These are phyloP conservation scores for Starmera amethionina DNA, from an alignment of 805 yeast species.

Conservation along the genomic window DNA sequence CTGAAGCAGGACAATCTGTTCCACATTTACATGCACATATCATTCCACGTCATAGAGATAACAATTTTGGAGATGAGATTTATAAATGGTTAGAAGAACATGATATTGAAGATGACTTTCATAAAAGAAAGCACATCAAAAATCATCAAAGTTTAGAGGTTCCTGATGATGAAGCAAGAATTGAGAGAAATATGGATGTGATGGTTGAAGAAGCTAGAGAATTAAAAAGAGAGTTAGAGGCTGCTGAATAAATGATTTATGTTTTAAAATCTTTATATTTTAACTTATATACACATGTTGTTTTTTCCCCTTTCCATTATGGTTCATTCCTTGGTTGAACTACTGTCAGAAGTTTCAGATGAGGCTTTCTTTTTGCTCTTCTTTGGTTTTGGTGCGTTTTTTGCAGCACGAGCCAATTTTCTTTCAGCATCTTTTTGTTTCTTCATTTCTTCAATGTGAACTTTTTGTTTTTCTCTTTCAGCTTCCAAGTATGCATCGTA, in stretches of 20 bases:
- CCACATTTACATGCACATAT: slow-evolving; percentile 93
- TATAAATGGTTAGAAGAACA: slow-evolving; percentile 50
- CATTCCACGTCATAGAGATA: slow-evolving; percentile 63
- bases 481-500: slow-evolving; percentile 5
- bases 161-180: slow-evolving; percentile 41
- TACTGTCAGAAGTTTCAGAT: too few species aligned
- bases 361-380: too few species aligned
- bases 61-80: slow-evolving; percentile 63
- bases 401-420: too few species aligned
- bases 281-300: background rate
- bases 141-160: slow-evolving; percentile 16
- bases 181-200: slow-evolving; percentile 44
- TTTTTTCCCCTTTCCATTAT: background rate
- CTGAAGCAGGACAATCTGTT: slow-evolving; percentile 91
- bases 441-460: background rate
- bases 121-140: slow-evolving; percentile 20
- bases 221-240: slow-evolving; percentile 32
- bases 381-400: too few species aligned
- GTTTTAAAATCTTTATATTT: background rate
- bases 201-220: slow-evolving; percentile 67
- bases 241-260: slow-evolving; percentile 5
- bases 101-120: slow-evolving; percentile 28
- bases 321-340: too few species aligned
- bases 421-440: background rate
- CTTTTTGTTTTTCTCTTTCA: slow-evolving; percentile 7